Conservation (phyloP, 2,329 filamentous ascomycete genomes). For the Pseudocercospora macadamiae region DNA sequence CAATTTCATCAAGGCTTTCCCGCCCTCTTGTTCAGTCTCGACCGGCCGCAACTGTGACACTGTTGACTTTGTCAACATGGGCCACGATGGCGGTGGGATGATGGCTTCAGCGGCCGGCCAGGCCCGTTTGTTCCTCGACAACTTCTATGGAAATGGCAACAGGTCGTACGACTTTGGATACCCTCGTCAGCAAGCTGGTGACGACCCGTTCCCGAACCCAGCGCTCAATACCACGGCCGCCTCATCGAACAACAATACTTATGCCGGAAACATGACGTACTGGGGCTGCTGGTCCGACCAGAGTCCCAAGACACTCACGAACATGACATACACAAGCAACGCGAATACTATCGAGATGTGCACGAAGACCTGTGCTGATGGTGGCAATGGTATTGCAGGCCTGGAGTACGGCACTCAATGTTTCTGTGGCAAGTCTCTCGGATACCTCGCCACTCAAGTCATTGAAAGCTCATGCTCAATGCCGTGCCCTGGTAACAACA, state of each 20-base stretch:
- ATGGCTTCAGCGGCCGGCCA: slow-evolving; percentile 40
- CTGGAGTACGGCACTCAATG: slow-evolving; percentile 39
- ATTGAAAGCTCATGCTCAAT: slow-evolving; percentile 37
- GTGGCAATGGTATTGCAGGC: slow-evolving; percentile 41
- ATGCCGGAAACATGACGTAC: slow-evolving; percentile 41
- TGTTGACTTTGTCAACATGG: slow-evolving; percentile 39
- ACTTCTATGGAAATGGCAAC: slow-evolving; percentile 41
- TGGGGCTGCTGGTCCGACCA: slow-evolving; percentile 43
- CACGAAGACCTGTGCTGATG: slow-evolving; percentile 34
- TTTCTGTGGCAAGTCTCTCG: slow-evolving; percentile 39
- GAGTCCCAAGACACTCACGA: slow-evolving; percentile 28
- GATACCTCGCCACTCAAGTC: slow-evolving; percentile 29
- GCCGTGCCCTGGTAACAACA: slow-evolving; percentile 38
- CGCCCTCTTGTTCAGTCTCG: slow-evolving; percentile 34
- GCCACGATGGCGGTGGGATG: slow-evolving; percentile 42
- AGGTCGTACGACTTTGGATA: slow-evolving; percentile 43
- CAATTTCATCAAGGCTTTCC: slow-evolving; percentile 43
- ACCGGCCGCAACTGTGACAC: slow-evolving; percentile 37
- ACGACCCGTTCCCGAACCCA: slow-evolving; percentile 39
- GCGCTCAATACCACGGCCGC: slow-evolving; percentile 27
- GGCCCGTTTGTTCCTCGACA: slow-evolving; percentile 43
- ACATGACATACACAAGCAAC: slow-evolving; percentile 32
- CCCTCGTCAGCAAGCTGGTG: slow-evolving; percentile 38
- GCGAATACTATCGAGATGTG: slow-evolving; percentile 39
- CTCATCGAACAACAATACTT: slow-evolving; percentile 34